Evolutionary conservation across 148 eudicot genomes (phyloP).

Genomic region (Spergularia marina): DNA sequence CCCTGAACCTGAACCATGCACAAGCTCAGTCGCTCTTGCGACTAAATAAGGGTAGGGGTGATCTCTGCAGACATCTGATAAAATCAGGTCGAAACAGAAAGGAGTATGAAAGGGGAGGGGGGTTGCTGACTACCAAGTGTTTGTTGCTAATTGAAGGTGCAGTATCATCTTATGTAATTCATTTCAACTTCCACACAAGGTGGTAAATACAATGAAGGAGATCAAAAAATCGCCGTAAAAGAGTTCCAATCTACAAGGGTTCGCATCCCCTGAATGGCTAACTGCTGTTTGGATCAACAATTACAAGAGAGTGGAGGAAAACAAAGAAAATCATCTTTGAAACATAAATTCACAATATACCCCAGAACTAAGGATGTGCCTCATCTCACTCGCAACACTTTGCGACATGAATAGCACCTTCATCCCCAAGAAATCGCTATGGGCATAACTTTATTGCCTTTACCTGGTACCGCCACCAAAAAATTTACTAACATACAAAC

Average conservation of each 20-base stretch:
- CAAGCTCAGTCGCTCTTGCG: no score
- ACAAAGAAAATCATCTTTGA: not conserved
- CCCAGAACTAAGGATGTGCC: not conserved
- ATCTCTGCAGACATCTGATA: no score
- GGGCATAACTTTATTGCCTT: not conserved
- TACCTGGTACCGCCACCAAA: constrained; percentile 4
- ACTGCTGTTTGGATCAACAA: not conserved
- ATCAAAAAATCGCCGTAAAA: not conserved
- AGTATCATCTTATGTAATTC: not conserved
- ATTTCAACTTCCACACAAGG: not conserved
- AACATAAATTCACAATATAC: constrained; percentile 12
- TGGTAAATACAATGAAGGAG: not conserved
- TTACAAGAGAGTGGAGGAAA: not conserved
- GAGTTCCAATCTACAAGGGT: not conserved
- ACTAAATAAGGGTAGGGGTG: no score
- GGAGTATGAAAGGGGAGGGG: no score
- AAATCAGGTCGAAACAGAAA: no score
- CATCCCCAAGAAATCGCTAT: not conserved
- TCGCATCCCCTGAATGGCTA: not conserved
- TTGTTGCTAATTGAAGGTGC: no score
- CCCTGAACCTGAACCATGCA: no score
- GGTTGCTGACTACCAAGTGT: no score
- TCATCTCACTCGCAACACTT: not conserved
- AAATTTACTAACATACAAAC: not conserved
- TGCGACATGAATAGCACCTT: not conserved